Evolutionary conservation across 495 filamentous ascomycete genomes (phyloP).

Genomic region (Daldinia concentrica): DNA sequence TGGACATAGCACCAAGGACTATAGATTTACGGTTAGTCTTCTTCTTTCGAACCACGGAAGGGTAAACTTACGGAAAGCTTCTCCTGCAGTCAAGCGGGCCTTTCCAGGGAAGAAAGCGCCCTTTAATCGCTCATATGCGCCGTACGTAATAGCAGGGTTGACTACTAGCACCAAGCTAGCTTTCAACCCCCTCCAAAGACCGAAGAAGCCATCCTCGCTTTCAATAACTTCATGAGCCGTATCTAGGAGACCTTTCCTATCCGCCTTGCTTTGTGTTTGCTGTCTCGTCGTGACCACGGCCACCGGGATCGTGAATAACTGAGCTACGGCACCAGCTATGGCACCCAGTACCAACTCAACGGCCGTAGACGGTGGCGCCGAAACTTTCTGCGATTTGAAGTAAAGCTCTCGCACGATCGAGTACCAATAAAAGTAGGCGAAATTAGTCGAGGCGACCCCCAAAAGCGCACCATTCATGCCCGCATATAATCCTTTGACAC

Average conservation of each 20-base stretch:
- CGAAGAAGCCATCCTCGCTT: conserved; percentile 87
- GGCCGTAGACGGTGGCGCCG: conserved; percentile 78
- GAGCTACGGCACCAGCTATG: conserved; percentile 87
- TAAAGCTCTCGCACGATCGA: conserved; percentile 86
- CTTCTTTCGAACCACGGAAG: neutral
- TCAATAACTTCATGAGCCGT: conserved; percentile 89
- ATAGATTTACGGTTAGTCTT: conserved; percentile 25
- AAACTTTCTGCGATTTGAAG: conserved; percentile 69
- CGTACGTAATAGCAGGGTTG: conserved; percentile 98
- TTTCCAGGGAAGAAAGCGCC: conserved; percentile 81
- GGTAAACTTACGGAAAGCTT: conserved; percentile 83
- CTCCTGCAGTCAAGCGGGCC: conserved; percentile 78
- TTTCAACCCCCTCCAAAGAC: conserved; percentile 95
- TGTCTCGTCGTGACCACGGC: conserved; percentile 95
- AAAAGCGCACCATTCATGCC: conserved; percentile 87
- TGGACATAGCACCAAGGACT: conserved; percentile 95
- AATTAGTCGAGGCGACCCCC: conserved; percentile 96
- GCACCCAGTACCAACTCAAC: conserved; percentile 89
- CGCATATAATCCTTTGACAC: conserved; percentile 82
- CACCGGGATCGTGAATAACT: conserved; percentile 96
- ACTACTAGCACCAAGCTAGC: conserved; percentile 96
- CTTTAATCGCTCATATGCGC: conserved; percentile 91
- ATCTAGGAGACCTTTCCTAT: conserved; percentile 86
- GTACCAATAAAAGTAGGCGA: conserved; percentile 99
- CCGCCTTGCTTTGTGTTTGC: conserved; percentile 85